Conservation (phyloP, 805 yeast species). For the Suhomyces sp. region DNA sequence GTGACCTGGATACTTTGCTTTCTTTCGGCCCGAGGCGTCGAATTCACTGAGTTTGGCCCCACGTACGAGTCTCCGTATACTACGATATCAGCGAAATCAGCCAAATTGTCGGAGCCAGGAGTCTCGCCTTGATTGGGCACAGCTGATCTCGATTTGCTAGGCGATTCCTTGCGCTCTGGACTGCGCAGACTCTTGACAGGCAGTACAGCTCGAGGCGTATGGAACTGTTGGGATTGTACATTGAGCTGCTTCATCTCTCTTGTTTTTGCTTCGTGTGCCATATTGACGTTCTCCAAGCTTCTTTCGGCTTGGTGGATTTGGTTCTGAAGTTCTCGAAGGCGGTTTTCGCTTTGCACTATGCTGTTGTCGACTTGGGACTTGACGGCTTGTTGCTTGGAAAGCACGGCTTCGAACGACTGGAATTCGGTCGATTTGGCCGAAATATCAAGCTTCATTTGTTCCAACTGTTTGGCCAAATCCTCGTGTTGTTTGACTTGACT, state of each 20-base stretch:
- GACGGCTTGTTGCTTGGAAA: constrained; percentile 19
- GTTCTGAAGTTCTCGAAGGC: neutral
- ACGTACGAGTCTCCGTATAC: constrained; percentile 29
- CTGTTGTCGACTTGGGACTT: constrained; percentile 23
- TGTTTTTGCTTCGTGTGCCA: constrained; percentile 4
- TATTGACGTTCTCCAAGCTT: constrained; percentile 8
- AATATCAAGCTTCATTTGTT: constrained; percentile 19
- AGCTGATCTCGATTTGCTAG: neutral
- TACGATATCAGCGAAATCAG: constrained; percentile 38
- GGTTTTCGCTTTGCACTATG: constrained; percentile 17
- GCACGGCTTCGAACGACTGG: constrained; percentile 14
- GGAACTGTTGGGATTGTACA: neutral
- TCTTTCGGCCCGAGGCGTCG: constrained; percentile 2
- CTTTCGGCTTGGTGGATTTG: constrained; percentile 15
- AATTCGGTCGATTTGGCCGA: constrained; percentile 14
- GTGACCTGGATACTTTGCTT: neutral
- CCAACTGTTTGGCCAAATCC: constrained; percentile 5
- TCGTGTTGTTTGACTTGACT: neutral
- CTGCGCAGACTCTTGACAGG: neutral
- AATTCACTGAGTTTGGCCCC: constrained; percentile 5
- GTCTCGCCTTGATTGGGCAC: neutral
- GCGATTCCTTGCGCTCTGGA: neutral
- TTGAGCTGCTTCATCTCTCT: constrained; percentile 6
- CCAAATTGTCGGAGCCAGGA: constrained; percentile 20
- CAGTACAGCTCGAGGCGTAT: neutral